A percentile compares a stretch with the other conserved stretches of the same genome.
Evolutionary conservation across 257 asterid genomes (phyloP).

Genomic region (Verbena officinalis): DNA sequence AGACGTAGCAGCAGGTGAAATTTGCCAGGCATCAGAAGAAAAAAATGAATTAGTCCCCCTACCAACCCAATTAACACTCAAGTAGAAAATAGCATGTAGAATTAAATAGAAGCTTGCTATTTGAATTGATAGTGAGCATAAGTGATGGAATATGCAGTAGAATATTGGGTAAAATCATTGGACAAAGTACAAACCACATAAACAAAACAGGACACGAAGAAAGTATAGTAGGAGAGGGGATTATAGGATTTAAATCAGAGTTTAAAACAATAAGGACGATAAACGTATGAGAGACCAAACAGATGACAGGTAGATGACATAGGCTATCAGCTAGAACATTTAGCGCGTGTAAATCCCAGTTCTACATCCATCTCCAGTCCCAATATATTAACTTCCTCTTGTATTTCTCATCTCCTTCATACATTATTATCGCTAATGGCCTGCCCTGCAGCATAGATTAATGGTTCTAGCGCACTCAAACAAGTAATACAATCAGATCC

Average conservation of each 20-base stretch:
- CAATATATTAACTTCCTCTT: not conserved
- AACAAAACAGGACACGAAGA: not conserved
- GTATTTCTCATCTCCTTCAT: not conserved
- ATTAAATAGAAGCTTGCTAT: not conserved
- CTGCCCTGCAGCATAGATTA: not conserved
- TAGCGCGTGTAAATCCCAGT: not conserved
- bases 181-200: not conserved
- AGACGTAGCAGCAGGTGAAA: conserved; percentile 27
- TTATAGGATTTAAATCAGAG: not conserved
- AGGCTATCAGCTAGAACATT: not conserved
- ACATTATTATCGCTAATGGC: not conserved
- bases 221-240: not conserved
- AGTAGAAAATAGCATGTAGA: not conserved
- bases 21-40: conserved; percentile 26
- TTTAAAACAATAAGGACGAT: not conserved
- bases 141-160: not conserved
- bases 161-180: not conserved
- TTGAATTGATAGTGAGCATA: not conserved
- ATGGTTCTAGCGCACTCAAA: conserved; percentile 10
- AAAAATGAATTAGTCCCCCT: conserved; percentile 25
- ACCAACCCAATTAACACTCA: conserved; percentile 15
- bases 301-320: not conserved
- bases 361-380: not conserved
- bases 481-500: not conserved
- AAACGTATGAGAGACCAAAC: not conserved